phyloP scores from a whole-genome alignment of 805 yeast genomes.

The Alloascoidea africana region DNA sequence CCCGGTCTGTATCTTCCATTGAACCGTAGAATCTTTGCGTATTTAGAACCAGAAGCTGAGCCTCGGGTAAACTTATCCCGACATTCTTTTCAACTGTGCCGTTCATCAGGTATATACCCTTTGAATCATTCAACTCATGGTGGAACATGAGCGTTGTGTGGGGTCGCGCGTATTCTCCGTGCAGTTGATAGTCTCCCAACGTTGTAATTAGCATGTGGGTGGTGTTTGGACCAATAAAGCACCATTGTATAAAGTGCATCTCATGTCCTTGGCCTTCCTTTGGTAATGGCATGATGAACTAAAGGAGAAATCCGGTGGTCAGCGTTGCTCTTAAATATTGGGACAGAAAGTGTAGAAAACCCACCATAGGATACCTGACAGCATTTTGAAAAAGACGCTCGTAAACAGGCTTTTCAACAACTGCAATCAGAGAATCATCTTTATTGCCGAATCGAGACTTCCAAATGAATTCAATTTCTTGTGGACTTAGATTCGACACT shows the following conservation, averaged over 20 bases:
- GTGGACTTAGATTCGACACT: slow-evolving; percentile 32
- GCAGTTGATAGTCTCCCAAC: slow-evolving; percentile 80
- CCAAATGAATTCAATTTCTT: slow-evolving; percentile 76
- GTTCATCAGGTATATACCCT: slow-evolving; percentile 67
- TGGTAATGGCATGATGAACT: slow-evolving; percentile 2
- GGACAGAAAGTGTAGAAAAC: slow-evolving; percentile 67
- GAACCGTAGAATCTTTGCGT: slow-evolving; percentile 80
- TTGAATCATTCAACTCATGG: slow-evolving; percentile 47
- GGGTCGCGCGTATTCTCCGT: slow-evolving; percentile 85
- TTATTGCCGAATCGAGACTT: slow-evolving; percentile 62
- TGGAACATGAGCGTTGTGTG: slow-evolving; percentile 88
- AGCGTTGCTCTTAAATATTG: slow-evolving; percentile 3
- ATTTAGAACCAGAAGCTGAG: slow-evolving; percentile 62
- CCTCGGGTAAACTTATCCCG: slow-evolving; percentile 52
- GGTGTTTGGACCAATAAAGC: slow-evolving; percentile 69
- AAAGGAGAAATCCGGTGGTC: background rate
- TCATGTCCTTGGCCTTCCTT: slow-evolving; percentile 35
- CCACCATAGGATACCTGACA: slow-evolving; percentile 62
- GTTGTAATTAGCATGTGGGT: slow-evolving; percentile 85
- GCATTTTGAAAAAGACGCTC: slow-evolving; percentile 52
- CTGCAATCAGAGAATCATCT: slow-evolving; percentile 50
- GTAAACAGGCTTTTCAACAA: slow-evolving; percentile 40
- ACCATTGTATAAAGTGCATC: slow-evolving; percentile 90
- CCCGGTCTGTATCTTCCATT: slow-evolving; percentile 25
- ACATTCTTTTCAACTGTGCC: slow-evolving; percentile 68